Conservation (phyloP, 1,139 yeast species). For the Eremothecium coryli region DNA sequence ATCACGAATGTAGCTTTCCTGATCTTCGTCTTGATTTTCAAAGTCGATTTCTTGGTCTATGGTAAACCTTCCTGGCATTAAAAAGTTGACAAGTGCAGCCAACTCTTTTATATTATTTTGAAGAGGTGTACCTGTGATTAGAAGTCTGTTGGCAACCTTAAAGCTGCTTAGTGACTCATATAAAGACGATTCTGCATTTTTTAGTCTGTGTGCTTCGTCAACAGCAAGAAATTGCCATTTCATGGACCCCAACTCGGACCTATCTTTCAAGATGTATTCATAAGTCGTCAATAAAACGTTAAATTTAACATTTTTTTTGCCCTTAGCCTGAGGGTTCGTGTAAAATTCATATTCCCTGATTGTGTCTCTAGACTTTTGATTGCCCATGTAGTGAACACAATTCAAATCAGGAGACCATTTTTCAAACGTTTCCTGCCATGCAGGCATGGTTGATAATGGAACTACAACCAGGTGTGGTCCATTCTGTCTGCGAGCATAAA, state of each 20-base stretch:
- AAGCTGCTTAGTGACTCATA: conserved; percentile 82
- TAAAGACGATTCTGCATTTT: conserved; percentile 86
- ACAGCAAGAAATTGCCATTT: conserved; percentile 97
- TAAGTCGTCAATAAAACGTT: conserved; percentile 86
- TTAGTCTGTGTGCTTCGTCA: conserved; percentile 95
- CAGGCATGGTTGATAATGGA: conserved; percentile 91
- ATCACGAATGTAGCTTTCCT: conserved; percentile 79
- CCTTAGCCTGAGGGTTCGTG: conserved; percentile 39
- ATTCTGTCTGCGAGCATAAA: conserved; percentile 88
- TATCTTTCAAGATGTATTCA: conserved; percentile 88
- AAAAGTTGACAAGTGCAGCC: conserved; percentile 87
- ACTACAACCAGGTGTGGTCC: conserved; percentile 97
- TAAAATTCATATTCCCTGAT: conserved; percentile 83
- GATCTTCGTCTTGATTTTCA: conserved; percentile 77
- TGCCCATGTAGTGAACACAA: conserved; percentile 87
- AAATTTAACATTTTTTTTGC: conserved; percentile 62
- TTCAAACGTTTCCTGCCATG: conserved; percentile 99
- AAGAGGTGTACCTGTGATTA: conserved; percentile 96
- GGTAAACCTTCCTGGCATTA: conserved; percentile 87
- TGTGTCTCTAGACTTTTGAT: conserved; percentile 71
- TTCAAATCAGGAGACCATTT: conserved; percentile 96
- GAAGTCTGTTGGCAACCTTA: conserved; percentile 70
- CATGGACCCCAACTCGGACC: conserved; percentile 65
- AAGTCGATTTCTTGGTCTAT: conserved; percentile 94
- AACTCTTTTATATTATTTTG: conserved; percentile 93